Conservation (phyloP, 768 basidiomycete genomes). For the Mycena albidolilacea region DNA sequence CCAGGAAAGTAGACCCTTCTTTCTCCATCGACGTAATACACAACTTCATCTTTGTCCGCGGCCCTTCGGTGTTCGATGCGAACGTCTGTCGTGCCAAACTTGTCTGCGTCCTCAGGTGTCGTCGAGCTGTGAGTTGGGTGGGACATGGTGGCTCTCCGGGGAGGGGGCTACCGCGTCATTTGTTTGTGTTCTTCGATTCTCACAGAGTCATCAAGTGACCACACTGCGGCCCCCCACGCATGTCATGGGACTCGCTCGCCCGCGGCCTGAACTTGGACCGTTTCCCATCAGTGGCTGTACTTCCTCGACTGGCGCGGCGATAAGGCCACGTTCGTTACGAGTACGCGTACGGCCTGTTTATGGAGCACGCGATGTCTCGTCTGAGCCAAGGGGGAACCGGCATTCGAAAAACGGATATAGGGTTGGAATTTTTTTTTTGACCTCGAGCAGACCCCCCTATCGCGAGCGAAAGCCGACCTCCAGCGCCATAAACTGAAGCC, state of each 20-base stretch:
- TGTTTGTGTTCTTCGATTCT: constrained; percentile 31
- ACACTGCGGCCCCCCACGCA: constrained; percentile 15
- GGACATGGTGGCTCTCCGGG: constrained; percentile 33
- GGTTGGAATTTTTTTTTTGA: no score
- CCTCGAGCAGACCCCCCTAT: no score
- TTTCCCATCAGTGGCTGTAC: no score
- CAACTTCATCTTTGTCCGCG: constrained; percentile 21
- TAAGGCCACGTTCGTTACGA: no score
- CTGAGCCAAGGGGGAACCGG: no score
- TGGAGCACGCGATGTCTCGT: no score
- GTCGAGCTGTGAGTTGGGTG: constrained; percentile 30
- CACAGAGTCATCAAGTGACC: constrained; percentile 30
- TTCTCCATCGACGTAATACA: constrained; percentile 35
- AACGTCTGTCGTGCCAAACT: constrained; percentile 31
- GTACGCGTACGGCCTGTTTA: no score
- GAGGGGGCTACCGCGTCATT: constrained; percentile 21
- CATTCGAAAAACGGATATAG: no score
- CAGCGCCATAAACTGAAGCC: no score
- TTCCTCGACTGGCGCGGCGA: no score
- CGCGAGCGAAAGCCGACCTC: no score
- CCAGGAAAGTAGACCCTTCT: constrained; percentile 33
- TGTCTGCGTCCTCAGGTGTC: constrained; percentile 30
- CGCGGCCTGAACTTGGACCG: no score
- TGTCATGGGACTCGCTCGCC: constrained; percentile 15
- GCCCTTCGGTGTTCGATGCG: constrained; percentile 27